Evolutionary conservation across 768 basidiomycete species (phyloP), one percentile per base, ranked within the genome.

Genomic region (Podaxis sp.): DNA sequence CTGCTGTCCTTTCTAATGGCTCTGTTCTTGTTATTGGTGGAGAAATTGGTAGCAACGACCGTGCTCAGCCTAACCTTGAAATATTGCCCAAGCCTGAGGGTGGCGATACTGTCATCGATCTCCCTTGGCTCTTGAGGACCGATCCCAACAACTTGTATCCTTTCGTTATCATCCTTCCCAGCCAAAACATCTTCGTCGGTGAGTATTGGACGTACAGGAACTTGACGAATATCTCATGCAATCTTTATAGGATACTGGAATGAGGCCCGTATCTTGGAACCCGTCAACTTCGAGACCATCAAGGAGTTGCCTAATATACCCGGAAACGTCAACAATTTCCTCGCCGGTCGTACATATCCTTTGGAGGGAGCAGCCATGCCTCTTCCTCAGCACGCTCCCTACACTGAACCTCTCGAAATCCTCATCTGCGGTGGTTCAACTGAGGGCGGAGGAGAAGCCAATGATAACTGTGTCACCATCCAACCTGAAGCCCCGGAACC

Each of bases 81-180:
- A 78, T 90, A 57, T 76, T 93, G 4, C 91, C 91, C 1, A 85
- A 77, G 29, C 87, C 88, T 8, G 70, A 70, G 0, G 91, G 90
- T 1, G 90, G 87, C 17, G 76, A 79, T 56, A 91, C 89, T 0
- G 75, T 77, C 9, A 60, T 88, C 57, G 77, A 83, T 54, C 79
- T 92, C 57, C 86, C 88, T 63, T 92, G 84, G 77, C 76, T 93
- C 36, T 70, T 76, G 37, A 80, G 89, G 27, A 92, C 91, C 4
- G 87, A 93, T 68, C 91, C 91, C 0, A 85, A 90, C 68, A 92
- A 92, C 67, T 72, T 93, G 54, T 93, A 93, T 67, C 91, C 91
- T 0, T 93, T 90, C 78, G 74, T 93, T 37, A 72, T 87, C 58
- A 79, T 91, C 6, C 80, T 93, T 15, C 90, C 91, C 0, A 86